Conservation (phyloP, 768 basidiomycete genomes). For the Lentinula raphanica region DNA sequence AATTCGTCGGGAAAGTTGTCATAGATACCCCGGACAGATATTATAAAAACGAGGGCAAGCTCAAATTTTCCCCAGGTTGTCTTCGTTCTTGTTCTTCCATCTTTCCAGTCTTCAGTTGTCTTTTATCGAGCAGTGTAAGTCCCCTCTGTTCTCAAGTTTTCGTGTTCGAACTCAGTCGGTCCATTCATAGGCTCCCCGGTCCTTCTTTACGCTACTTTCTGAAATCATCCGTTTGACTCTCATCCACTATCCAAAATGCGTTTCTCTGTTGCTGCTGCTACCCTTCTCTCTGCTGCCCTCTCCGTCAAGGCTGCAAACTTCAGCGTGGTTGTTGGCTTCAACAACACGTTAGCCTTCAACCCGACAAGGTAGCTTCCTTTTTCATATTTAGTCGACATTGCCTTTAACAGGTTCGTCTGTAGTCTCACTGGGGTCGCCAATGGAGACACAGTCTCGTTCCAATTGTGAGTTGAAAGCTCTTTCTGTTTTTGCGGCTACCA, state of each 20-base stretch:
- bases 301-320: conserved; percentile 32
- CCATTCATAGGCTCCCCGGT: conserved; percentile 29
- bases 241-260: conserved; percentile 39
- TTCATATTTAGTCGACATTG: background rate
- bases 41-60: background rate
- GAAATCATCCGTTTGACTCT: conserved; percentile 5
- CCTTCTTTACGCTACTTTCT: conserved; percentile 14
- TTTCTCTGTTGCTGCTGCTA: conserved; percentile 39
- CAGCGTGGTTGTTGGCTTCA: conserved; percentile 39
- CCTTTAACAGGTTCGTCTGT: background rate
- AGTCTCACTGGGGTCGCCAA: conserved; percentile 30
- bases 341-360: conserved; percentile 26
- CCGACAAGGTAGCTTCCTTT: conserved; percentile 19
- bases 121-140: conserved; percentile 6
- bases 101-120: background rate
- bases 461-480: conserved; percentile 39
- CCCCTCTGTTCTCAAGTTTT: background rate
- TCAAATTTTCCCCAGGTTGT: background rate
- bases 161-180: background rate
- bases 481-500: background rate
- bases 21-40: background rate
- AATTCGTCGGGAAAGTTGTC: conserved; percentile 1
- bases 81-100: conserved; percentile 6
- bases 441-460: conserved; percentile 49
- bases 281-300: conserved; percentile 34